Evolutionary conservation across 768 basidiomycete genomes (phyloP).

Genomic region (Boletus sp.): DNA sequence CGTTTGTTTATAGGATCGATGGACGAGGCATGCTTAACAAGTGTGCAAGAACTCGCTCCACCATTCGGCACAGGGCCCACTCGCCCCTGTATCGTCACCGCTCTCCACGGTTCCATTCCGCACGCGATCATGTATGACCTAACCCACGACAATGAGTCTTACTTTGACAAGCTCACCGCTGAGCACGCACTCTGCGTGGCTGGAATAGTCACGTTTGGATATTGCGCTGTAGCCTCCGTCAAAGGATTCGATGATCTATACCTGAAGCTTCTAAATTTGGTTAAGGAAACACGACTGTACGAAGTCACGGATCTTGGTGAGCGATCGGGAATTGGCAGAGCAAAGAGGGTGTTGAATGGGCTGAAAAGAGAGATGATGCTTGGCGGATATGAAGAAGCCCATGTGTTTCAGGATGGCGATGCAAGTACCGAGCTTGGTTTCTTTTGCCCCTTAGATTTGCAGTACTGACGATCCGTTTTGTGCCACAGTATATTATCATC

Average conservation of each 20-base stretch:
- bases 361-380: slow-evolving; percentile 91
- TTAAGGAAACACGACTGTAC: slow-evolving; percentile 79
- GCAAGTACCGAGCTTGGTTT: slow-evolving; percentile 46
- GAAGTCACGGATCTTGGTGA: slow-evolving; percentile 60
- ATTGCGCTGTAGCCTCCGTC: slow-evolving; percentile 86
- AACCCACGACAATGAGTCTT: slow-evolving; percentile 97
- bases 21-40: slow-evolving; percentile 85
- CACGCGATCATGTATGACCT: slow-evolving; percentile 95
- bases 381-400: slow-evolving; percentile 85
- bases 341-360: slow-evolving; percentile 77
- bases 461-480: slow-evolving; percentile 3
- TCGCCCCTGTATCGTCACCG: slow-evolving; percentile 70
- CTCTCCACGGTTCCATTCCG: slow-evolving; percentile 81
- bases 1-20: slow-evolving; percentile 66
- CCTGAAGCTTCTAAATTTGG: slow-evolving; percentile 89
- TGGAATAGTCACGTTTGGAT: slow-evolving; percentile 88
- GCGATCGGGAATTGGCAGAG: slow-evolving; percentile 53
- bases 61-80: slow-evolving; percentile 81
- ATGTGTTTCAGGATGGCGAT: slow-evolving; percentile 96
- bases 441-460: not conserved
- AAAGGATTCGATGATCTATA: slow-evolving; percentile 98
- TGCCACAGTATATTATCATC: slow-evolving; percentile 80
- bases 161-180: slow-evolving; percentile 83
- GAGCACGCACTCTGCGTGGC: slow-evolving; percentile 96
- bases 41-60: slow-evolving; percentile 70